Conservation (phyloP, 805 yeast genomes). For the Yamadazyma scolyti region DNA sequence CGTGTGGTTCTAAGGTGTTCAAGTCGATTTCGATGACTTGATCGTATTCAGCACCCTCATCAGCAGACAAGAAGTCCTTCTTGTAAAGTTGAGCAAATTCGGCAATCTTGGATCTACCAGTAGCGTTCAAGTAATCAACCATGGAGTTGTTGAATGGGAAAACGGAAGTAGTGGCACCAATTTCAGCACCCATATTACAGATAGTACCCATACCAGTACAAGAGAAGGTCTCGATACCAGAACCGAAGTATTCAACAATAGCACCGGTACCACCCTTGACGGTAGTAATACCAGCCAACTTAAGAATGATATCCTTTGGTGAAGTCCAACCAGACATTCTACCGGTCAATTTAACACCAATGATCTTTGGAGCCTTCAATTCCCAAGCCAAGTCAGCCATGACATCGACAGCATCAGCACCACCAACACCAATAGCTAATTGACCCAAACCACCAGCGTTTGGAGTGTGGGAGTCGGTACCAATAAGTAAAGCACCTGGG, state of each 20-base stretch:
- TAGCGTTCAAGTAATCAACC: conserved; percentile 81
- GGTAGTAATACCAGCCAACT: conserved; percentile 89
- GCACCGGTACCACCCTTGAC: conserved; percentile 98
- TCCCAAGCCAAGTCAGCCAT: conserved; percentile 96
- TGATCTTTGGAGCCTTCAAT: conserved; percentile 91
- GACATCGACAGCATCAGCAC: conserved; percentile 98
- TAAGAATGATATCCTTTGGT: conserved; percentile 92
- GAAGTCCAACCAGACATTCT: conserved; percentile 92
- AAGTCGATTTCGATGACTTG: conserved; percentile 88
- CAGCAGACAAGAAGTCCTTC: conserved; percentile 71
- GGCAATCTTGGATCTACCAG: conserved; percentile 81
- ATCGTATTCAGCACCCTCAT: conserved; percentile 90
- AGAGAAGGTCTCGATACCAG: conserved; percentile 86
- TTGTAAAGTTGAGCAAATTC: conserved; percentile 71
- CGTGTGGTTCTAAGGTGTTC: conserved; percentile 86
- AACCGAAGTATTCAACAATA: conserved; percentile 95
- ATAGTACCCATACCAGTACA: conserved; percentile 99
- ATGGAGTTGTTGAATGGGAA: conserved; percentile 95
- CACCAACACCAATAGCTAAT: conserved; percentile 98
- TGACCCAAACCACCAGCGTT: conserved; percentile 99
- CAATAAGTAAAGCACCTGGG: conserved; percentile 95
- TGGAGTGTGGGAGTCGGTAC: conserved; percentile 97
- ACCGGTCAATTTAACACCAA: conserved; percentile 95
- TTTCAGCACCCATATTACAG: conserved; percentile 99
- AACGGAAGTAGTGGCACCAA: conserved; percentile 96